Conservation (phyloP, 108 stramenopile species). For the Aurantiochytrium sp. region DNA sequence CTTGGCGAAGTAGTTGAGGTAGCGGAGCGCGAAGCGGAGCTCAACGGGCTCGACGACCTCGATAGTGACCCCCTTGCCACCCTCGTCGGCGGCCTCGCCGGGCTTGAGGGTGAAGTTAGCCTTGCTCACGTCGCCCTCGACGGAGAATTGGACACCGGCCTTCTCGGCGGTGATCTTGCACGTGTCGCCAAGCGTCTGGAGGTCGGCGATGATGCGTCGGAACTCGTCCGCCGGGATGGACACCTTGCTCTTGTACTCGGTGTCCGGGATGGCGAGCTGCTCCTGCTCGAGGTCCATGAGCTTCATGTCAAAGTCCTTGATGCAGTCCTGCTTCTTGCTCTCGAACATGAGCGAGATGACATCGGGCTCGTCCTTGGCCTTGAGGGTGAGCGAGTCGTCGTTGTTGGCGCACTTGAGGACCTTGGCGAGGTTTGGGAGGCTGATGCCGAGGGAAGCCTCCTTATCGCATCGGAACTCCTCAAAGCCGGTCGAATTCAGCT, state of each 20-base stretch:
- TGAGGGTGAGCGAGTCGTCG: conserved; percentile 88
- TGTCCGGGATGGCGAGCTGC: conserved; percentile 95
- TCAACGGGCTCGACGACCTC: conserved; percentile 96
- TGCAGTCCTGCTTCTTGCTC: conserved; percentile 60
- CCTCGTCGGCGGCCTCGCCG: conserved; percentile 71
- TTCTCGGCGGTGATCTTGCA: conserved; percentile 80
- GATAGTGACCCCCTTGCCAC: conserved; percentile 77
- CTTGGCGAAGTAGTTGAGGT: conserved; percentile 96
- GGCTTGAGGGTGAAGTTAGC: conserved; percentile 87
- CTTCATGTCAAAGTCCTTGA: conserved; percentile 97
- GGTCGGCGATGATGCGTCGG: conserved; percentile 92
- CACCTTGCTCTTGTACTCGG: conserved; percentile 94
- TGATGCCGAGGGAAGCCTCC: conserved; percentile 83
- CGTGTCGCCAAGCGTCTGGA: conserved; percentile 77
- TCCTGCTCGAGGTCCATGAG: conserved; percentile 98
- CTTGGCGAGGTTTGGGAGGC: conserved; percentile 87
- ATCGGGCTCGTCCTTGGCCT: conserved; percentile 89
- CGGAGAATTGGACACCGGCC: conserved; percentile 88
- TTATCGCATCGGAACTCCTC: conserved; percentile 94
- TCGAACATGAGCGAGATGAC: conserved; percentile 87
- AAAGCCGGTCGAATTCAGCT: conserved; percentile 74
- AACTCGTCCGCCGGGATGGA: conserved; percentile 91
- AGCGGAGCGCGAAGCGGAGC: conserved; percentile 93
- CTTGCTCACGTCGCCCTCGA: conserved; percentile 84
- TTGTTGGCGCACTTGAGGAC: conserved; percentile 96